Evolutionary conservation across 2,329 filamentous ascomycete genomes (phyloP).

Genomic region (Chaetomiaceae sp.): DNA sequence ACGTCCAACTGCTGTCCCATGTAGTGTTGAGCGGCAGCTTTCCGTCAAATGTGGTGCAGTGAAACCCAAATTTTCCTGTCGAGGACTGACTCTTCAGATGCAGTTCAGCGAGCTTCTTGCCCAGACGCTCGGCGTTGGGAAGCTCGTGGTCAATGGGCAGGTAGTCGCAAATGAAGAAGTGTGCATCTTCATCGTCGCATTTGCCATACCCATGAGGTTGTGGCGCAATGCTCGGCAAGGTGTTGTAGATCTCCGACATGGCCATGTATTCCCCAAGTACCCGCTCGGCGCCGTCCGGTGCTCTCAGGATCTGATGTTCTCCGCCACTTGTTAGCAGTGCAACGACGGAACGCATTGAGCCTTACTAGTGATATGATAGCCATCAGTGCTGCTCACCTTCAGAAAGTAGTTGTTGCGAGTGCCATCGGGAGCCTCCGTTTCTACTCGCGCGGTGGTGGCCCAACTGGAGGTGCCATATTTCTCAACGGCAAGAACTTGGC

Average conservation of each 20-base stretch:
- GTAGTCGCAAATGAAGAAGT: conserved; percentile 30
- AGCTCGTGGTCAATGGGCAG: conserved; percentile 24
- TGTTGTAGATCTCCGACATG: conserved; percentile 4
- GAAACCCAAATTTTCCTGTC: conserved; percentile 35
- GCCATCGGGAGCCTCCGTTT: neutral
- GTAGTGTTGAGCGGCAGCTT: conserved; percentile 18
- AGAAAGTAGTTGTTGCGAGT: neutral
- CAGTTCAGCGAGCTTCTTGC: conserved; percentile 9
- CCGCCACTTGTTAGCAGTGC: neutral
- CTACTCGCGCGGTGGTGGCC: neutral
- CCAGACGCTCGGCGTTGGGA: conserved; percentile 16
- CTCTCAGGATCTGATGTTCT: neutral
- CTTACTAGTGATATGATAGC: neutral
- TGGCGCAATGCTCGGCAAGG: neutral
- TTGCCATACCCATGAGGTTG: conserved; percentile 1
- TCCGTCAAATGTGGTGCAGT: conserved; percentile 27
- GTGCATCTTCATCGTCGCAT: conserved; percentile 8
- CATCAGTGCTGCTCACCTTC: neutral
- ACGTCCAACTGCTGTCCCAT: conserved; percentile 17
- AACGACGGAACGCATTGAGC: too few species aligned
- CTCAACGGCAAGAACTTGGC: neutral
- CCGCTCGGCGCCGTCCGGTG: neutral
- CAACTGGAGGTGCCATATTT: neutral
- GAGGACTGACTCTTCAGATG: conserved; percentile 12
- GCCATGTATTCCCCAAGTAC: conserved; percentile 1